Percentiles rank a stretch among this genome's conserved stretches.
Evolutionary conservation across 352 stramenopile genomes (phyloP).

Genomic region (Thraustochytrium striatum): DNA sequence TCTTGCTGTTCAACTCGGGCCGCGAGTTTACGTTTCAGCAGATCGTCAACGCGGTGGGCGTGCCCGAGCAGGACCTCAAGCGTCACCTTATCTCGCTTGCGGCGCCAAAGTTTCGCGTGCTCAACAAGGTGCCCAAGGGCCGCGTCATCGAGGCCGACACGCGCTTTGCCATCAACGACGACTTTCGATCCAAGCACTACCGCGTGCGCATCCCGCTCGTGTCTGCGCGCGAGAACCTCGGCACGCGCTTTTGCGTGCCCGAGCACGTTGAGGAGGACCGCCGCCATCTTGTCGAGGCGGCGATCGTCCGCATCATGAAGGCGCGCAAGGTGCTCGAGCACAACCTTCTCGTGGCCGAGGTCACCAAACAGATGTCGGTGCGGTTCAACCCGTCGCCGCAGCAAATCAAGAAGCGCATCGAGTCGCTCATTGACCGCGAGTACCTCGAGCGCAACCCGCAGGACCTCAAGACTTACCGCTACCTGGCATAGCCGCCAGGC

Average conservation of each 20-base stretch:
- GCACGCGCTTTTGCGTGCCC: background rate
- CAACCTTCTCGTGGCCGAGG: conserved; percentile 81
- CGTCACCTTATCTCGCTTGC: conserved; percentile 87
- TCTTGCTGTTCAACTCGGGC: conserved; percentile 91
- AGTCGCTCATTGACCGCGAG: conserved; percentile 97
- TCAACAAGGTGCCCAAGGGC: conserved; percentile 91
- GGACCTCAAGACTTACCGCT: conserved; percentile 91
- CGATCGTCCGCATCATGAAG: conserved; percentile 94
- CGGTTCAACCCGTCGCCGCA: conserved; percentile 87
- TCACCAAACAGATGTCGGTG: conserved; percentile 71
- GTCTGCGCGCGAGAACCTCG: background rate
- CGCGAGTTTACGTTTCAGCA: conserved; percentile 72
- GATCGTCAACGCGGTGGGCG: conserved; percentile 79
- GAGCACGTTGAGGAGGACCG: conserved; percentile 87
- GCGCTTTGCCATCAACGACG: conserved; percentile 75
- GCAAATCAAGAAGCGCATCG: conserved; percentile 96
- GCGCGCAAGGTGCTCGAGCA: conserved; percentile 69
- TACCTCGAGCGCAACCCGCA: conserved; percentile 90
- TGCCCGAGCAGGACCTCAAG: conserved; percentile 67
- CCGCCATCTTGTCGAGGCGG: conserved; percentile 87
- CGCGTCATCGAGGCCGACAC: conserved; percentile 76
- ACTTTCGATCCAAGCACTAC: conserved; percentile 76
- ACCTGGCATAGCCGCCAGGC: conserved; percentile 88
- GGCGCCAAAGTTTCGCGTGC: conserved; percentile 93
- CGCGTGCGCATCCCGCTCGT: conserved; percentile 81